Evolutionary conservation across 768 basidiomycete genomes (phyloP).

Genomic region (Auricularia auricula-judae): DNA sequence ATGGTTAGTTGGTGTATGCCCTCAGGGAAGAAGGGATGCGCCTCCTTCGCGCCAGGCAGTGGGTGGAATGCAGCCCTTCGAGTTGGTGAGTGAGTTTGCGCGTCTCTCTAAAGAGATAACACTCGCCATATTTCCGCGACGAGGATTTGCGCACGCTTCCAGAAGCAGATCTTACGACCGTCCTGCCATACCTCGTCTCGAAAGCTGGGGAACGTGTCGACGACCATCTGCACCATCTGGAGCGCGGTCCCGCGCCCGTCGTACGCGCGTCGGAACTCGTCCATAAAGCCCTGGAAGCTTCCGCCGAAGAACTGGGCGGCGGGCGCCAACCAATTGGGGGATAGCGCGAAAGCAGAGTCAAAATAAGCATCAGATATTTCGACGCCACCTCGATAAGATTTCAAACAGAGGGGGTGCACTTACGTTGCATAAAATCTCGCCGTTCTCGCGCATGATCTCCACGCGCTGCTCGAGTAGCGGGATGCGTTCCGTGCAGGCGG

Average conservation of each 20-base stretch:
- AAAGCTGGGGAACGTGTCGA: constrained; percentile 62
- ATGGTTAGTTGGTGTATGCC: constrained; percentile 69
- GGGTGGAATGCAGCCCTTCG: constrained; percentile 83
- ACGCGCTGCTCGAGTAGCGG: constrained; percentile 67
- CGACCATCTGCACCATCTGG: constrained; percentile 60
- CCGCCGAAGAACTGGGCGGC: constrained; percentile 48
- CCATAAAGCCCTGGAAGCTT: constrained; percentile 56
- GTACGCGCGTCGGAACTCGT: constrained; percentile 44
- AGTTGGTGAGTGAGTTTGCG: no score
- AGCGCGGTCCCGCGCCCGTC: constrained; percentile 53
- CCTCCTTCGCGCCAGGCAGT: constrained; percentile 18
- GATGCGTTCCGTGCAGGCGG: constrained; percentile 47
- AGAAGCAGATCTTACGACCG: constrained; percentile 60
- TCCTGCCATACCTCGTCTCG: constrained; percentile 54
- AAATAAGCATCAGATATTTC: neutral
- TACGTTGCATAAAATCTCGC: constrained; percentile 58
- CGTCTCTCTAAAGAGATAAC: no score
- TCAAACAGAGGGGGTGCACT: constrained; percentile 14
- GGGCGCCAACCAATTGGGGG: no score
- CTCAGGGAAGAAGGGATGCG: constrained; percentile 67
- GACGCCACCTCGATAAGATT: neutral
- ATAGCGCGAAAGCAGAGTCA: no score
- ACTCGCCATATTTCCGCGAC: constrained; percentile 86
- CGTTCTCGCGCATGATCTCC: constrained; percentile 67
- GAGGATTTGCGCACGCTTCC: constrained; percentile 88